Percentiles rank a stretch among this genome's conserved stretches.
phyloP scores from a whole-genome alignment of 192 early-diverging fungal species.

The Gamsiella multidivaricata region DNA sequence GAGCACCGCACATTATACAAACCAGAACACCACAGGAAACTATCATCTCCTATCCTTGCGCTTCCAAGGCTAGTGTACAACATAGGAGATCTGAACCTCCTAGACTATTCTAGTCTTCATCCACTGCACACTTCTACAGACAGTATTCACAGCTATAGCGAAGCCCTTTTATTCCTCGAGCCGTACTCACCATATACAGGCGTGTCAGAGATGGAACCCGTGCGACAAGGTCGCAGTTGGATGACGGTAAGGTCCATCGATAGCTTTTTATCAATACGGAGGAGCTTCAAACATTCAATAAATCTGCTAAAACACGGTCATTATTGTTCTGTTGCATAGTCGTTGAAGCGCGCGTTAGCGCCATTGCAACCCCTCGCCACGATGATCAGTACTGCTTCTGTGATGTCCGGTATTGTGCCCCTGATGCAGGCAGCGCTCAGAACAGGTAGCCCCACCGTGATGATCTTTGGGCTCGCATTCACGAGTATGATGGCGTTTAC shows the following conservation, averaged over 20 bases:
- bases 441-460: constrained; percentile 24
- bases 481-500: constrained; percentile 8
- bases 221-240: neutral
- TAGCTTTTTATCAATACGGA: neutral
- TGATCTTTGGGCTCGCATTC: constrained; percentile 37
- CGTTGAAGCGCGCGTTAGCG: neutral
- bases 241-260: constrained; percentile 10
- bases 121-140: neutral
- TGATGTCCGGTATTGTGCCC: constrained; percentile 30
- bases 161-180: constrained; percentile 29
- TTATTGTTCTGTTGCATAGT: neutral
- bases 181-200: constrained; percentile 24
- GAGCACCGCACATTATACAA: too few species aligned
- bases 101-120: too few species aligned
- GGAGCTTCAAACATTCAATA: neutral
- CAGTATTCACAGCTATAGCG: constrained; percentile 19
- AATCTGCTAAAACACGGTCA: neutral
- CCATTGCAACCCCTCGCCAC: constrained; percentile 21
- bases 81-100: too few species aligned
- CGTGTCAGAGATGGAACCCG: neutral
- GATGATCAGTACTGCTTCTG: constrained; percentile 19
- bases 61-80: too few species aligned
- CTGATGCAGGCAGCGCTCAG: constrained; percentile 17
- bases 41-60: too few species aligned
- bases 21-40: too few species aligned